Evolutionary conservation across 139 green algal genomes (phyloP), one percentile per base, ranked within the genome.

Genomic region (Chlorella sp.): DNA sequence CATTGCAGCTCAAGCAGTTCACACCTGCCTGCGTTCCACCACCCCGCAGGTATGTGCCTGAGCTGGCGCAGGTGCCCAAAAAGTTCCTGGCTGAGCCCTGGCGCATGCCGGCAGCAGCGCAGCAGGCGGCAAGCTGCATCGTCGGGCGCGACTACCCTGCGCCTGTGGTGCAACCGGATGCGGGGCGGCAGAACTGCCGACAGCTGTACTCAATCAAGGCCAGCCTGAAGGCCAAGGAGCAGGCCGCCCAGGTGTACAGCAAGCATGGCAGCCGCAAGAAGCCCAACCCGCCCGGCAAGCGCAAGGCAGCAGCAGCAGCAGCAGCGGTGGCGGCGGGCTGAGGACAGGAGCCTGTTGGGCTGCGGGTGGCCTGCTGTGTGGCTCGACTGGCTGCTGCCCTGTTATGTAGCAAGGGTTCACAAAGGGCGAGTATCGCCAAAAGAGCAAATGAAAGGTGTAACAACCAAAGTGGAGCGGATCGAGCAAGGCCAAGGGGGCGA

Each of bases 191-290:
- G 74, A 67, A 67, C 73, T 58, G 41, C 41, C 43, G 44, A 3
- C 73, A 60, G 41, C 73, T 78, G 73, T 78, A 60, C 30, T 43
- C 73, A 30, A 60, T 78, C 44, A 78, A 78, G 73, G 40, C 73
- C 30, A 62, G 41, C 43, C 30, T 78, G 19, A 78, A 78, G 73
- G 44, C 73, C 44, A 78, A 78, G 73, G 73, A 78, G 44, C 41
- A 78, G 73, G 73, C 73, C 30, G 28, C 32, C 46, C 44, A 80
- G 74, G 74, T 80, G 74, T 80, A 78, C 73, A 34, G 41, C 28
- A 78, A 78, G 73, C 73, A 78, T 30, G 73, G 74, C 46, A 65
- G 74, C 48, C 36, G 74, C 17, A 80, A 80, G 46, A 67, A 80
- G n/a, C 46, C 74, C 48, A 34, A 51, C 48, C 40, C 46, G 26